Percentiles rank a stretch among this genome's conserved stretches.
These are phyloP conservation scores for Cardamine resedifolia DNA, from an alignment of 345 rosid species.

Conservation along the genomic window DNA sequence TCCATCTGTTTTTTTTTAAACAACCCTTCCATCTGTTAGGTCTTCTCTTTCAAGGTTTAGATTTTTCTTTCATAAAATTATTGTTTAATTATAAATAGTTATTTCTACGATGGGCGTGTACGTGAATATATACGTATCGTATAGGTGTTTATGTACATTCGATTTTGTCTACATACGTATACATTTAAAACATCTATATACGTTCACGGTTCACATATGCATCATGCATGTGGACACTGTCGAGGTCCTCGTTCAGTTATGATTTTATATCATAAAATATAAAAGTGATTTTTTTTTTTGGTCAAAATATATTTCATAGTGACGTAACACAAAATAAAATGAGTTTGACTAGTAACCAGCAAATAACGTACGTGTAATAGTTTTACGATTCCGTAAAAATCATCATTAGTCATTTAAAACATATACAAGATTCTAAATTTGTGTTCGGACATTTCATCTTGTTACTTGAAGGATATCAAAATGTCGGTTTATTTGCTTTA, in stretches of 20 bases:
- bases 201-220: neutral
- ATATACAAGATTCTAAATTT: neutral
- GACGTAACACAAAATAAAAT: neutral
- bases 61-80: neutral
- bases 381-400: neutral
- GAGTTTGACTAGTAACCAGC: neutral
- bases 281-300: too few species aligned
- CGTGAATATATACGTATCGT: slow-evolving; percentile 13
- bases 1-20: slow-evolving; percentile 23
- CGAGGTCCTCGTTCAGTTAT: neutral
- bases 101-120: neutral
- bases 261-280: too few species aligned
- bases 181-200: neutral
- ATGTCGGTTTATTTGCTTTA: neutral
- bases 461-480: neutral
- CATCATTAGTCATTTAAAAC: neutral
- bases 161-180: too few species aligned
- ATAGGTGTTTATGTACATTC: neutral
- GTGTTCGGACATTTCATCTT: neutral
- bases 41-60: slow-evolving; percentile 17
- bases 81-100: too few species aligned
- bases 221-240: neutral
- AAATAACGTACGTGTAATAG: neutral
- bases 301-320: neutral
- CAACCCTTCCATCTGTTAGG: slow-evolving; percentile 19